Evolutionary conservation across 495 filamentous ascomycete genomes (phyloP).

Genomic region (Parathielavia hyrcaniae): DNA sequence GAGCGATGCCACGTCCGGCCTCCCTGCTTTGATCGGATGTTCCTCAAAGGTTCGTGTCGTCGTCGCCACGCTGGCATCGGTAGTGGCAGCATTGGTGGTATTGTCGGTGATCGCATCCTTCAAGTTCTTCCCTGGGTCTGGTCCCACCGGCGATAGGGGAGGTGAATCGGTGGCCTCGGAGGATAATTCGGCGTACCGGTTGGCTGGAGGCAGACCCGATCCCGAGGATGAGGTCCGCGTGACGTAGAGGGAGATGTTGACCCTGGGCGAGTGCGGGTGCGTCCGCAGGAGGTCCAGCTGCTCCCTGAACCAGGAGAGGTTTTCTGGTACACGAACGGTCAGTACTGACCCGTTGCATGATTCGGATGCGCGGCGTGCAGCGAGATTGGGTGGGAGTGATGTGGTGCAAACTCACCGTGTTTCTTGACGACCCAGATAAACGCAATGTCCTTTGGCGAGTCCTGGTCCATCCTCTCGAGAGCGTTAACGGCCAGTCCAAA

Average conservation of each 20-base stretch:
- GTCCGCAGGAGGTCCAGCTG: conserved; percentile 42
- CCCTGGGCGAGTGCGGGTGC: conserved; percentile 39
- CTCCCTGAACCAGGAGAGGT: conserved; percentile 48
- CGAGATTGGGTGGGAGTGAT: not conserved
- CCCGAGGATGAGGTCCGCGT: conserved; percentile 31
- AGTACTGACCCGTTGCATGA: not conserved
- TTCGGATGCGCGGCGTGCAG: too few relatives aligned
- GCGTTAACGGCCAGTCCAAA: conserved; percentile 50
- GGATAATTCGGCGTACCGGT: conserved; percentile 16
- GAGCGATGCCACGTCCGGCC: conserved; percentile 39
- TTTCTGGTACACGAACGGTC: conserved; percentile 11
- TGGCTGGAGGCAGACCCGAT: conserved; percentile 2
- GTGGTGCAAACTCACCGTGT: conserved; percentile 39
- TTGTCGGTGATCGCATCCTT: conserved; percentile 4
- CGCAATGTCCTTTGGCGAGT: conserved; percentile 42
- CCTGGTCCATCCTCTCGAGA: conserved; percentile 39
- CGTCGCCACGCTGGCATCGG: not conserved
- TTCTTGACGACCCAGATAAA: conserved; percentile 51
- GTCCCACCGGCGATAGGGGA: conserved; percentile 17
- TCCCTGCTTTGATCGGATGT: conserved; percentile 31
- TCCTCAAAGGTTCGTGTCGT: conserved; percentile 7
- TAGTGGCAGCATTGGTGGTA: not conserved
- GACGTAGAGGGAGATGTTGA: conserved; percentile 45
- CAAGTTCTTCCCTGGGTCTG: conserved; percentile 25
- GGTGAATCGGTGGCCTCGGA: conserved; percentile 19